Base-by-base conservation (phyloP, 768 basidiomycete species). In the Tulasnella sp. region DNA sequence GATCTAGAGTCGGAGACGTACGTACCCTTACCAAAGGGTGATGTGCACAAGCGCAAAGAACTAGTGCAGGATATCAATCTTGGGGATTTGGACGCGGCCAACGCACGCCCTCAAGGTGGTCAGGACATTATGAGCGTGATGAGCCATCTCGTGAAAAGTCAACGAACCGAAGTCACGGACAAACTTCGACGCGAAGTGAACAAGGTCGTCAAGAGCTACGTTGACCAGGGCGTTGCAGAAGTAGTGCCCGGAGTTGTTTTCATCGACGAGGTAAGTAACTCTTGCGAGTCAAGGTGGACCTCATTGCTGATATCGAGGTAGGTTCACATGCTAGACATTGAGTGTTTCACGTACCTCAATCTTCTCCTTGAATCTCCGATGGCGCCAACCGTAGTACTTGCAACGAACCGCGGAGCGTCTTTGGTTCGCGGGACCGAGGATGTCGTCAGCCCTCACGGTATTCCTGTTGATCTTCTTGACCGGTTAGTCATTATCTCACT, bases 241-340 rank as follows among this genome's bases (percentile, higher is more conserved):
- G 88, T 98, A 29, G 91, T 99, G 1, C 97, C 97, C 9, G 97
- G 97, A 3, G 96, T 99, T 4, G 89, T 98, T 16, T 99, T 99
- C 80, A 95, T 99, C 74, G 97, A 98, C 79, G 97, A 99, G 87
- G 96, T 97, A 76, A 73, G 86, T 77, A 42, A 29, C 63, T 34
- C 44, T 72, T 66, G n/a, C 64, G 26, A 3, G 17, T 34, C 32
- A 62, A 19, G 6, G 5, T n/a, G 37, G 59, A 29, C 74, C 63
- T 67, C 16, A 35, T 22, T 62, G 35, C 39, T 72, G 40, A 44
- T 17, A 63, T 62, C 14, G 29, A 22, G 5, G 6, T 77, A 97
- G 95, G 96, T 98, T 29, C 97, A 99, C 82, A 98, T 98, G 96
- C 88, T 99, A 74, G 97, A 99, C 80, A 95, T 98, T 77, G 97